These are phyloP conservation scores for Geotrichum carabidarum DNA, from an alignment of 1,139 yeast species.

Conservation along the genomic window DNA sequence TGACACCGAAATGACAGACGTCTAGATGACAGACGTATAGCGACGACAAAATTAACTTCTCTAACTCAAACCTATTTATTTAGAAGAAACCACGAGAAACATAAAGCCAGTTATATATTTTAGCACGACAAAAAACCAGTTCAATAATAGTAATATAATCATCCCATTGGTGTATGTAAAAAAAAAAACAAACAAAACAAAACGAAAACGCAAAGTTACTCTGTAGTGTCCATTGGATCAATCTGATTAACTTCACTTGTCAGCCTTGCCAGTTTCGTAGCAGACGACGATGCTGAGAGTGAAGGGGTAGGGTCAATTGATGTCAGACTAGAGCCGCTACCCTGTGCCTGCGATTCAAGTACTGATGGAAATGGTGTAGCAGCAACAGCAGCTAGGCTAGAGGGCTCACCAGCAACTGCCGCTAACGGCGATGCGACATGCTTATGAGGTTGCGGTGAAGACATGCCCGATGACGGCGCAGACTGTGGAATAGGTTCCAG, in stretches of 20 bases:
- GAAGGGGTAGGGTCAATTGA: not conserved
- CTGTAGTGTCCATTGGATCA: slow-evolving; percentile 15
- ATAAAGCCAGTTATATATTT: no score
- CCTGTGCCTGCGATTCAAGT: no score
- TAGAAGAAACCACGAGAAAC: no score
- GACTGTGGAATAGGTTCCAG: slow-evolving; percentile 10
- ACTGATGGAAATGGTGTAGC: no score
- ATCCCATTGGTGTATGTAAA: not conserved
- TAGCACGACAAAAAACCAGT: not conserved
- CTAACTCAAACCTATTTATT: no score
- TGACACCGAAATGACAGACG: slow-evolving; percentile 3
- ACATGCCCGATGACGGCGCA: not conserved
- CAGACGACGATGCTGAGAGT: not conserved
- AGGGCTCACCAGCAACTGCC: no score
- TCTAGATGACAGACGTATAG: not conserved
- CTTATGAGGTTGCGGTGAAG: not conserved
- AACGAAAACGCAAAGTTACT: not conserved
- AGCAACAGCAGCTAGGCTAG: no score
- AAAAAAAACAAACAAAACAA: not conserved
- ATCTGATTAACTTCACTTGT: not conserved
- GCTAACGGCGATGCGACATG: not conserved
- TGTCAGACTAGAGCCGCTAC: no score
- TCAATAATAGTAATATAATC: no score
- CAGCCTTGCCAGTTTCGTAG: not conserved
- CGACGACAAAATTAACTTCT: no score